A percentile compares a stretch with the other conserved stretches of the same genome.
These are phyloP conservation scores for Narthecium ossifragum DNA, from an alignment of 106 monocot species.

Conservation along the genomic window DNA sequence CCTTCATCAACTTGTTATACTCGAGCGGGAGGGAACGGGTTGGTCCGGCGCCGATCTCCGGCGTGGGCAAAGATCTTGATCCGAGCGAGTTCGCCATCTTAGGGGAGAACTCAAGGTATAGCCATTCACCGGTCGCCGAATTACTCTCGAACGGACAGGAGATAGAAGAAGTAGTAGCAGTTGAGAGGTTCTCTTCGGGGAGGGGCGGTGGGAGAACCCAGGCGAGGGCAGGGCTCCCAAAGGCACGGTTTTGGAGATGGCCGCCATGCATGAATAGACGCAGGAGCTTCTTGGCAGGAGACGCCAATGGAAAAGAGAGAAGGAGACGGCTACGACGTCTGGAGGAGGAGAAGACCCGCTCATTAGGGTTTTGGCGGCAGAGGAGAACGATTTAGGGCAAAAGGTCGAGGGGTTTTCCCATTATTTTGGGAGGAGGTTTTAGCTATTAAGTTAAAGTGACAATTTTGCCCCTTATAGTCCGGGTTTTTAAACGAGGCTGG, in stretches of 20 bases:
- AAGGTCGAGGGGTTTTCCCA: too few species aligned
- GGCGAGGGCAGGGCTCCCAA: neutral
- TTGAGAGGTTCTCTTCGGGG: too few species aligned
- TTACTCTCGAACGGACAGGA: neutral
- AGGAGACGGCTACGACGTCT: too few species aligned
- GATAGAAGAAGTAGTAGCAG: too few species aligned
- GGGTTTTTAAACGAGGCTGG: too few species aligned
- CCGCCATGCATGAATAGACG: neutral
- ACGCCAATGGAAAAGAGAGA: constrained; percentile 1
- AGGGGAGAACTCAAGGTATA: too few species aligned
- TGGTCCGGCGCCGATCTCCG: neutral
- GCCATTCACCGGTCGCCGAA: neutral
- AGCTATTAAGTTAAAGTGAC: too few species aligned
- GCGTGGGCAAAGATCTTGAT: neutral
- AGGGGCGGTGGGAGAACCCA: neutral
- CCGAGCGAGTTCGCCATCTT: neutral
- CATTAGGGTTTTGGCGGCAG: too few species aligned
- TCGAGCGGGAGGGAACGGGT: neutral
- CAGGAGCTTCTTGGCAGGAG: neutral
- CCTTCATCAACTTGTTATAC: constrained; percentile 7
- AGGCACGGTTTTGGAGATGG: neutral
- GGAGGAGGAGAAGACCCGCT: too few species aligned
- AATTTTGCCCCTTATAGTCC: too few species aligned
- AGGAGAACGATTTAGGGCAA: too few species aligned
- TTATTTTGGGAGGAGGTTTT: too few species aligned